Conservation (phyloP, 176 grass and related monocot species). For the Lolium perenne region DNA sequence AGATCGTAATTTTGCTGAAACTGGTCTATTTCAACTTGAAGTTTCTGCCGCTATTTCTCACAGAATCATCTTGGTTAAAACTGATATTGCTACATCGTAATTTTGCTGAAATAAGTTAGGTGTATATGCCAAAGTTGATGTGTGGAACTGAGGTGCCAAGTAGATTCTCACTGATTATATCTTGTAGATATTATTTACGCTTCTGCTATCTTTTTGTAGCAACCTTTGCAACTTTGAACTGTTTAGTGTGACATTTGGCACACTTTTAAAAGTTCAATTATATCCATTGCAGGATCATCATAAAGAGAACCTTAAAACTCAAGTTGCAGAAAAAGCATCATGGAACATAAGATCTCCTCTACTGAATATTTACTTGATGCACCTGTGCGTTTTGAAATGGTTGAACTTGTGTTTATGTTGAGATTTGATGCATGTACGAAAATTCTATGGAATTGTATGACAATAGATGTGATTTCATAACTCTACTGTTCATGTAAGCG, state of each 20-base stretch:
- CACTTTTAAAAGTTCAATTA: not conserved
- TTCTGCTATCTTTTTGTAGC: not conserved
- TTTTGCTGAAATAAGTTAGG: not conserved
- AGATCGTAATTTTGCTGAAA: no score
- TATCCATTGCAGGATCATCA: not conserved
- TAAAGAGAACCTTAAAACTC: not conserved
- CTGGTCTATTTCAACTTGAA: no score
- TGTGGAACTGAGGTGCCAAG: no score
- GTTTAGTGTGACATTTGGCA: not conserved
- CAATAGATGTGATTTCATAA: no score
- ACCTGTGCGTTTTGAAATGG: not conserved
- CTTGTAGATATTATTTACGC: no score
- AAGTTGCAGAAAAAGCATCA: not conserved
- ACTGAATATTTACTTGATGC: not conserved
- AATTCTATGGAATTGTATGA: no score
- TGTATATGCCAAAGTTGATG: no score
- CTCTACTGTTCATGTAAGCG: no score
- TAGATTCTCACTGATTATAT: no score
- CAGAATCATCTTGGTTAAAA: no score
- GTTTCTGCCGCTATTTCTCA: no score
- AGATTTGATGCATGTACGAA: no score
- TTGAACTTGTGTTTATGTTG: not conserved
- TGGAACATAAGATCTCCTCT: not conserved
- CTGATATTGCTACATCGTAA: not conserved
- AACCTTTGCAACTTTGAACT: not conserved